Conservation (phyloP, 2,329 filamentous ascomycete species). For the Passalora sequoiae region DNA sequence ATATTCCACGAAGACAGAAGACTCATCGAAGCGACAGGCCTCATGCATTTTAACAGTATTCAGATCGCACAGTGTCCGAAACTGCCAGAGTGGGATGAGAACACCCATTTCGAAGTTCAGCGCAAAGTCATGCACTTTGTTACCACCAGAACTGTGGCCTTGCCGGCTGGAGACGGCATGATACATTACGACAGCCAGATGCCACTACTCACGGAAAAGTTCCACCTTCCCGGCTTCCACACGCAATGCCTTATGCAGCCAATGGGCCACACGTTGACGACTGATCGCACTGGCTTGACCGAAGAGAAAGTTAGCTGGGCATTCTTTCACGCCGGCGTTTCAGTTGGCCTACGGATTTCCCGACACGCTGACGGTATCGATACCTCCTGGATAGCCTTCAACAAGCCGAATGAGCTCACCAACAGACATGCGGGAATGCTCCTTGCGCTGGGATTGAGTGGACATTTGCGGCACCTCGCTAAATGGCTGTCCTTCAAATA, state of each 20-base stretch:
- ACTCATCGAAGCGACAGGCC: constrained; percentile 74
- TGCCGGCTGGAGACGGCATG: constrained; percentile 80
- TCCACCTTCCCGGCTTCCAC: constrained; percentile 84
- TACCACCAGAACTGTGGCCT: constrained; percentile 79
- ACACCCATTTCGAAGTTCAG: constrained; percentile 83
- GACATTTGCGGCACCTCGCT: constrained; percentile 85
- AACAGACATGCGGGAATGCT: constrained; percentile 96
- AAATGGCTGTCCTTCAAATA: constrained; percentile 99
- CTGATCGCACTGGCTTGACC: constrained; percentile 78
- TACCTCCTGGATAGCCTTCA: constrained; percentile 98
- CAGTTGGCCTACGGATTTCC: constrained; percentile 88
- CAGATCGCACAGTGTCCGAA: constrained; percentile 72
- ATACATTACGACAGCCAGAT: constrained; percentile 82
- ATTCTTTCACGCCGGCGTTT: constrained; percentile 94
- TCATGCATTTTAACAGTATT: constrained; percentile 80
- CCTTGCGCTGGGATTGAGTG: constrained; percentile 84
- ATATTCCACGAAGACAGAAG: constrained; percentile 90
- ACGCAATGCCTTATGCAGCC: constrained; percentile 88
- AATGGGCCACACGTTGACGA: constrained; percentile 85
- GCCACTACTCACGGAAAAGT: constrained; percentile 87
- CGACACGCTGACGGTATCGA: constrained; percentile 88
- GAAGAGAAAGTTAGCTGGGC: constrained; percentile 98
- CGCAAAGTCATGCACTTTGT: constrained; percentile 84
- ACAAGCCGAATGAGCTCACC: constrained; percentile 86
- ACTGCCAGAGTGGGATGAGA: constrained; percentile 74